phyloP scores from a whole-genome alignment of 345 rosid species.

The Durio zibethinus region DNA sequence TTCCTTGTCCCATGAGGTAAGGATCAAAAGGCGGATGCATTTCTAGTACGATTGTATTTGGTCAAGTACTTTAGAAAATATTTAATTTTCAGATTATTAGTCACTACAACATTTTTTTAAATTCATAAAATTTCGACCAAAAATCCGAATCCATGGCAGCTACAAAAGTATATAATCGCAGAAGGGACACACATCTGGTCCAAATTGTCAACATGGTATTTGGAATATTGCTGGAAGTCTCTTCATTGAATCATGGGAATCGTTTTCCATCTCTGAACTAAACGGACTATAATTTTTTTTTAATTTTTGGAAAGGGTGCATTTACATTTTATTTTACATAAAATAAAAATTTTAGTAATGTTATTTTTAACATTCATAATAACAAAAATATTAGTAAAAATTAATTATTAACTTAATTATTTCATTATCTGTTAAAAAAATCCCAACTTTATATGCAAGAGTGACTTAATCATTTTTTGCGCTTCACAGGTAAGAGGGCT shows the following conservation, averaged over 20 bases:
- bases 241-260: background rate
- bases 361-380: background rate
- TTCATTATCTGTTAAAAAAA: conserved; percentile 1
- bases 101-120: background rate
- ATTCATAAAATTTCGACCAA: background rate
- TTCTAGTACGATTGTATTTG: background rate
- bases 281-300: background rate
- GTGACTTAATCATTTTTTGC: no score
- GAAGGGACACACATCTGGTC: background rate
- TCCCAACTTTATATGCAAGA: background rate
- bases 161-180: background rate
- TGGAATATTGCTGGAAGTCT: background rate
- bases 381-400: background rate
- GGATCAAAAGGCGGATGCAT: background rate
- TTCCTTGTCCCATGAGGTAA: conserved; percentile 85
- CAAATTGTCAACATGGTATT: background rate
- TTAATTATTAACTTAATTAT: background rate
- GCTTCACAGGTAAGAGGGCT: conserved; percentile 61
- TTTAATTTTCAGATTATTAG: background rate
- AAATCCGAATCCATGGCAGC: background rate
- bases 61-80: background rate
- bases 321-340: background rate
- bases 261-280: background rate
- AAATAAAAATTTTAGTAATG: background rate
- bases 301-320: background rate